Evolutionary conservation across 306 rosid species (phyloP).

Genomic region (Castanospermum australe): DNA sequence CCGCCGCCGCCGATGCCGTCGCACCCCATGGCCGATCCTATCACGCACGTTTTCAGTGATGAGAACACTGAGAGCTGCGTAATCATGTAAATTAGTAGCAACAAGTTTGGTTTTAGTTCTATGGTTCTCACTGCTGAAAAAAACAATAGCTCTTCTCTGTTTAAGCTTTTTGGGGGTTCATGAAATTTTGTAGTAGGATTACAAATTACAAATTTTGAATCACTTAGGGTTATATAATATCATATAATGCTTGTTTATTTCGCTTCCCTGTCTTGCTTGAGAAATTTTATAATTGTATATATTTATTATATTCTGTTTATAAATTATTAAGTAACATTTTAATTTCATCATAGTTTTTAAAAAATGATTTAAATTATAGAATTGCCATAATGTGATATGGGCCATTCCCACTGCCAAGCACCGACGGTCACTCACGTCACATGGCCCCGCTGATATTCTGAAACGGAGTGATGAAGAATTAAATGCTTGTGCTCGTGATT

Average conservation of each 20-base stretch:
- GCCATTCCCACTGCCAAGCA: background rate
- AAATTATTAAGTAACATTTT: too few relatives aligned
- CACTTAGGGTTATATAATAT: background rate
- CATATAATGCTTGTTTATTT: background rate
- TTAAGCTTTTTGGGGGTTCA: background rate
- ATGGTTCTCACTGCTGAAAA: too few relatives aligned
- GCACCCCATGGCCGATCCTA: slow-evolving; percentile 37
- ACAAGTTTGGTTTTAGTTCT: background rate
- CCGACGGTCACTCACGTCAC: background rate
- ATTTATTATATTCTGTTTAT: too few relatives aligned
- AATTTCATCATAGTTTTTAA: too few relatives aligned
- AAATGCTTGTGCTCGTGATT: background rate
- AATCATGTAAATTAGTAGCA: slow-evolving; percentile 42
- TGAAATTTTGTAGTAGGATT: slow-evolving; percentile 7
- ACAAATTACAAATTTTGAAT: slow-evolving; percentile 26
- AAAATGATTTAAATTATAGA: too few relatives aligned
- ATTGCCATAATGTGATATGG: too few relatives aligned
- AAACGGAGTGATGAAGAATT: background rate
- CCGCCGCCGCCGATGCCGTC: slow-evolving; percentile 39
- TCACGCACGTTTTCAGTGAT: slow-evolving; percentile 55
- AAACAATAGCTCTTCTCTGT: background rate
- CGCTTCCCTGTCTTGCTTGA: background rate
- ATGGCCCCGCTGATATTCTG: background rate
- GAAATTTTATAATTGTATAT: background rate
- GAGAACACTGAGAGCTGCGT: slow-evolving; percentile 59